Percentiles rank a stretch among this genome's conserved stretches.
These are phyloP conservation scores for Alternaria sp. DNA, from an alignment of 2,329 filamentous ascomycete genomes.

Conservation along the genomic window DNA sequence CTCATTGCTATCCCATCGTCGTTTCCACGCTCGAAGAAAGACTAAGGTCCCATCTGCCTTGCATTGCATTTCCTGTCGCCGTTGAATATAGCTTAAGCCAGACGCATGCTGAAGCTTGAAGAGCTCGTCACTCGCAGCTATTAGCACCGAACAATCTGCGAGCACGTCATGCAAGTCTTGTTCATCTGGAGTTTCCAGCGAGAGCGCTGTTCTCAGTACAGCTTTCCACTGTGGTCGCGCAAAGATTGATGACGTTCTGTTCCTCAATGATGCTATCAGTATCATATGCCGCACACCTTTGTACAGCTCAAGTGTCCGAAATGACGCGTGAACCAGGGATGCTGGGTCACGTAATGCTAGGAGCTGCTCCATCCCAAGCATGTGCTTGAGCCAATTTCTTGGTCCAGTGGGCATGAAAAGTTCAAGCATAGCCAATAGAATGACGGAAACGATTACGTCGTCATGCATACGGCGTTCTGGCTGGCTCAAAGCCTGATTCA, in stretches of 20 bases:
- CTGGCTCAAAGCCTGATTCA: constrained; percentile 32
- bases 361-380: constrained; percentile 35
- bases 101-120: not conserved
- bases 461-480: constrained; percentile 26
- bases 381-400: constrained; percentile 34
- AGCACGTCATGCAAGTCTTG: constrained; percentile 37
- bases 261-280: constrained; percentile 27
- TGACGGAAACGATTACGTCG: constrained; percentile 35
- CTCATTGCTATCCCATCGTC: constrained; percentile 12
- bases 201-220: constrained; percentile 18
- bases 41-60: not conserved
- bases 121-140: constrained; percentile 19
- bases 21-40: constrained; percentile 15
- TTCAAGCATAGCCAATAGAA: constrained; percentile 36
- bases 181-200: constrained; percentile 20
- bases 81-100: not conserved
- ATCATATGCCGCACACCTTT: constrained; percentile 32
- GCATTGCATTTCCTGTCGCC: not conserved
- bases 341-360: constrained; percentile 30
- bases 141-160: constrained; percentile 37
- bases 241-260: constrained; percentile 31
- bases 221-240: constrained; percentile 35
- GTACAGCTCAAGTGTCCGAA: constrained; percentile 25
- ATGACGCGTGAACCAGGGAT: constrained; percentile 9
- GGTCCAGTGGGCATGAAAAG: constrained; percentile 31